Percentiles rank a stretch among this genome's conserved stretches.
Conservation (phyloP, 495 filamentous ascomycete species). For the Aspergillus olivimuriae region DNA sequence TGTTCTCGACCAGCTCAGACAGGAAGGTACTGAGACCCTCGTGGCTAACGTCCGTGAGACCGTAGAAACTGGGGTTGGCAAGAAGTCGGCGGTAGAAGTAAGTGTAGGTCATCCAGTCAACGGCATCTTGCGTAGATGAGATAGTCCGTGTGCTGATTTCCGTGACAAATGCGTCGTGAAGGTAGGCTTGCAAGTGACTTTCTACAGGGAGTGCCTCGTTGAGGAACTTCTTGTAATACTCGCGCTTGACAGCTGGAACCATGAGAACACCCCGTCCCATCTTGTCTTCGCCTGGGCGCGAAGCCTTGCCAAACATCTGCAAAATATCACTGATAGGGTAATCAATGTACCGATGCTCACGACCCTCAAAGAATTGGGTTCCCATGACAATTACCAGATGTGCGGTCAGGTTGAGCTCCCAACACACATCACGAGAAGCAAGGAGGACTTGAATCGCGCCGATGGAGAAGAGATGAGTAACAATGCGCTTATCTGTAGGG, state of each 20-base stretch:
- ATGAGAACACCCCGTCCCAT: conserved; percentile 85
- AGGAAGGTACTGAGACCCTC: conserved; percentile 91
- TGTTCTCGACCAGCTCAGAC: conserved; percentile 91
- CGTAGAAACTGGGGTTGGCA: conserved; percentile 95
- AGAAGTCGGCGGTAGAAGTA: conserved; percentile 98
- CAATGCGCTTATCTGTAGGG: conserved; percentile 84
- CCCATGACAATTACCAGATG: conserved; percentile 95
- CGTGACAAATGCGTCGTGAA: conserved; percentile 94
- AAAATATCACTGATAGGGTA: conserved; percentile 94
- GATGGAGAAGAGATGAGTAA: conserved; percentile 81
- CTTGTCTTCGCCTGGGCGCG: conserved; percentile 71
- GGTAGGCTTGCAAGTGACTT: conserved; percentile 81
- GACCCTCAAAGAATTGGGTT: conserved; percentile 96
- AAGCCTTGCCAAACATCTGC: conserved; percentile 98
- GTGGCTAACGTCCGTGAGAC: conserved; percentile 79
- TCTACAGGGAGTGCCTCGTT: conserved; percentile 95
- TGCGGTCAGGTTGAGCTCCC: conserved; percentile 84
- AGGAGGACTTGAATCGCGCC: conserved; percentile 92
- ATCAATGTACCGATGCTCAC: conserved; percentile 96
- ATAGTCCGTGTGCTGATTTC: conserved; percentile 94
- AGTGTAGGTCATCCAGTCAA: conserved; percentile 97
- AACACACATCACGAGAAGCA: conserved; percentile 91
- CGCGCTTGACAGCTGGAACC: conserved; percentile 87
- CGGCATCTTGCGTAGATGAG: conserved; percentile 90
- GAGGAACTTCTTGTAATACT: conserved; percentile 98